Evolutionary conservation across 2,329 filamentous ascomycete species (phyloP), one percentile per base, ranked within the genome.

Genomic region (Ampelomyces quisqualis): DNA sequence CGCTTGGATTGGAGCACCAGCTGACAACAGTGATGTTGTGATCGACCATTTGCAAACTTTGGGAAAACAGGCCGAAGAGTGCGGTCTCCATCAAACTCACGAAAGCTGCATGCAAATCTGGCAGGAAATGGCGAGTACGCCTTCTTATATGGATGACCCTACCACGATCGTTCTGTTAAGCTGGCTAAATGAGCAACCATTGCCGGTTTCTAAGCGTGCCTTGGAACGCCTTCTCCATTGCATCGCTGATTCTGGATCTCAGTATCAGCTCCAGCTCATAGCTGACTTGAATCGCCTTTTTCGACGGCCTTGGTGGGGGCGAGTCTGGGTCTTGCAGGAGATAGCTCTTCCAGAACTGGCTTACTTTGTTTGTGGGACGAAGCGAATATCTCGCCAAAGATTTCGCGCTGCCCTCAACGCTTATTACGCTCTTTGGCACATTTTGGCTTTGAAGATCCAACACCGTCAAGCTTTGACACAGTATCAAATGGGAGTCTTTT

Each of bases 301-400:
- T n/a, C 21, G 22, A 10, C 33, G 47, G 28, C 10, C 40, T 19
- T 53, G 47, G 52, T 55, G 44, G 52, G 20, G 21, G 27, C 33
- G 52, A 21, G 31, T 55, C 4, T 55, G 49, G 52, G 42, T 51
- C 23, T 34, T 55, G 5, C 52, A 55, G 19, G 52, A 55, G 29
- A 34, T 51, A 7, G 37, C 47, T 21, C 38, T 55, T 26, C 28
- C 52, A 13, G 21, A 35, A 14, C 15, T 39, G 10, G 27, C 36
- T 10, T 19, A 49, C 1, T 38, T 49, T 17, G 21, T 45, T 28
- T 53, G 52, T 18, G 49, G 52, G 13, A 15, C 42, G 2, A 45
- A 45, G 11, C 29, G 4, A 11, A 38, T 53, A 14, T 11, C 35
- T 8, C 20, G 35, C 8, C 29, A 13, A 23, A 28, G 47, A 28